Evolutionary conservation across 2,329 filamentous ascomycete genomes (phyloP).

Genomic region (Penicillium sp.): DNA sequence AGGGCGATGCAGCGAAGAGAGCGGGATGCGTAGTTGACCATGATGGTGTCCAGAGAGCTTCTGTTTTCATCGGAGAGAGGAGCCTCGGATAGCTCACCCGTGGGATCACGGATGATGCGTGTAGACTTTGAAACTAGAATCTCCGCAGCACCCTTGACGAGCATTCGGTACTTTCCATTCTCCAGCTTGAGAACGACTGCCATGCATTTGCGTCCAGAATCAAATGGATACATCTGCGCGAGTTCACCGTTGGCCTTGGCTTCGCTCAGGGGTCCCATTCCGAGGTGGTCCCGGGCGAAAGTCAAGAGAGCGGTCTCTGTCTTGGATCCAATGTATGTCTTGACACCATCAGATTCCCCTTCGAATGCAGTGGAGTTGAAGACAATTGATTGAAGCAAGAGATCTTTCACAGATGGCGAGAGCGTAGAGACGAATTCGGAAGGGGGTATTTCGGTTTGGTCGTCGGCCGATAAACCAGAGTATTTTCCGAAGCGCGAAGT

Average conservation of each 20-base stretch:
- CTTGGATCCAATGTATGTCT: constrained; percentile 71
- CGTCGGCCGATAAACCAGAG: constrained; percentile 28
- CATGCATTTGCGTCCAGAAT: constrained; percentile 70
- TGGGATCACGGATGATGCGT: constrained; percentile 60
- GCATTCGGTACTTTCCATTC: constrained; percentile 58
- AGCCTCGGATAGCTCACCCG: constrained; percentile 56
- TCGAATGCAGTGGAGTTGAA: constrained; percentile 72
- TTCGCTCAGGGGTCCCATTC: constrained; percentile 61
- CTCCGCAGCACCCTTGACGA: constrained; percentile 57
- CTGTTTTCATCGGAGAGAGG: constrained; percentile 60
- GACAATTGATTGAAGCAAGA: constrained; percentile 65
- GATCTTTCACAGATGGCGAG: constrained; percentile 53
- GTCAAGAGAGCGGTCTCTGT: constrained; percentile 74
- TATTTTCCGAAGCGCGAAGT: constrained; percentile 47
- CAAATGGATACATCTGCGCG: constrained; percentile 57
- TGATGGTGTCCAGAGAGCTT: constrained; percentile 64
- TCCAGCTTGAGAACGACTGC: constrained; percentile 61
- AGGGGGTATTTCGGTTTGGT: constrained; percentile 52
- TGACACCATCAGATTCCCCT: constrained; percentile 60
- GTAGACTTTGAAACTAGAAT: constrained; percentile 50
- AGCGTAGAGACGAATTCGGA: constrained; percentile 57
- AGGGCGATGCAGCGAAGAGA: constrained; percentile 84
- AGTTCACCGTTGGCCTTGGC: constrained; percentile 65
- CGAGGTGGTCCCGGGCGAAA: constrained; percentile 67
- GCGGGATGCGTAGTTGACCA: constrained; percentile 74